Evolutionary conservation across 768 basidiomycete genomes (phyloP), one percentile per base, ranked within the genome.

Genomic region (Phlegmacium glaucopus): DNA sequence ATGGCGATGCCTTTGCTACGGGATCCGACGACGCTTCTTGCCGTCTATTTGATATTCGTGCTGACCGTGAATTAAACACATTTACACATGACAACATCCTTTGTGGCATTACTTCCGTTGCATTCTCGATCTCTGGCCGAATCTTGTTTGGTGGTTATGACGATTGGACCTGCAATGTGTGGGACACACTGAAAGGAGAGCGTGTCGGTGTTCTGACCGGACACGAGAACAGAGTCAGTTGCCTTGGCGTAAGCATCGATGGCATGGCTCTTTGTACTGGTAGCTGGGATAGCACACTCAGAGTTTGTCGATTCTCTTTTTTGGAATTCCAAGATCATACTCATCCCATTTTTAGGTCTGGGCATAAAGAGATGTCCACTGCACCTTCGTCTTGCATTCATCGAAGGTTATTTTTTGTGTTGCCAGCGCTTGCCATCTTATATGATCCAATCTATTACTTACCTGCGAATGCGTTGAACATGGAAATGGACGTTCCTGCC

Each of bases 151-250:
- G 96, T 54, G 95, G 95, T 35, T 99, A 99, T 65, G 95, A 99
- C 68, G 95, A 99, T 64, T 98, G 96, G 90, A 98, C 96, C 56
- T 94, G 93, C 76, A 99, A 99, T 64, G 95, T 98, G 43, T 99
- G 95, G 95, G 95, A 99, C 65, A 97, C 94, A 25, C 77, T 99
- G 61, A 96, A 95, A 69, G 96, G 96, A 46, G 95, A 98, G 67
- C 89, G 95, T 47, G 94, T 99, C 34, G 95, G 95, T 48, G 96
- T 99, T 44, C 71, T 99, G 51, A 92, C 94, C 30, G 95, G 96
- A 13, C 95, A 99, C 61, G 95, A 99, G 77, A 99, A 99, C 75
- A 77, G 95, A 54, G 94, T 99, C 56, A 90, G 87, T 61, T 98
- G 96, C 74, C 70, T 99, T 56, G 95, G 95, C 45, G 96, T 98